Percentiles rank a stretch among this genome's conserved stretches.
Conservation (phyloP, 768 basidiomycete species). For the Xerocomus potaroensis region DNA sequence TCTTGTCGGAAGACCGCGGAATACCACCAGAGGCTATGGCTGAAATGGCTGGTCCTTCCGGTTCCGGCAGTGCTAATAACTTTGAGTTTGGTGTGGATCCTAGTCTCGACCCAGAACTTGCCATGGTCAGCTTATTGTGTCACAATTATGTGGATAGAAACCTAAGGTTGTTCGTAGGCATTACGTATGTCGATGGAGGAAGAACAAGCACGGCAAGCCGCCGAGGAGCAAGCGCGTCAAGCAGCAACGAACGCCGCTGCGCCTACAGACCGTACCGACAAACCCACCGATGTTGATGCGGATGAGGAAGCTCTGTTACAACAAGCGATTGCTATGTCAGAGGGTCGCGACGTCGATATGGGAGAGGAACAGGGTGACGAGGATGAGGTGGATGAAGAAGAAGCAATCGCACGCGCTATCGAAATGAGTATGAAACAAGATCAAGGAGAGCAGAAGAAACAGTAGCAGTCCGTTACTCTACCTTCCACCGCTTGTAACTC, state of each 20-base stretch:
- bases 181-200: conserved; percentile 98
- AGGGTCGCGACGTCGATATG: conserved; percentile 51
- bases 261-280: conserved; percentile 19
- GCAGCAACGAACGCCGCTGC: conserved; percentile 21
- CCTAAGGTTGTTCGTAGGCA: conserved; percentile 48
- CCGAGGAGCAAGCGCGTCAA: conserved; percentile 37
- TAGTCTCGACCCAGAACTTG: conserved; percentile 91
- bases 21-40: conserved; percentile 61
- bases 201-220: conserved; percentile 72
- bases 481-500: not conserved
- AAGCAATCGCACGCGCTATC: conserved; percentile 86
- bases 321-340: conserved; percentile 73
- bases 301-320: conserved; percentile 79
- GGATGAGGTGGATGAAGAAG: conserved; percentile 79
- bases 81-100: conserved; percentile 95
- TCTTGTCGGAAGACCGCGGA: conserved; percentile 77
- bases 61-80: conserved; percentile 45
- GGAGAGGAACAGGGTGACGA: conserved; percentile 51
- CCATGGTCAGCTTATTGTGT: conserved; percentile 62
- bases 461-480: conserved; percentile 12
- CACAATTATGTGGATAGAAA: not conserved
- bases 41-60: conserved; percentile 43
- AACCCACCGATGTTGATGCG: conserved; percentile 48
- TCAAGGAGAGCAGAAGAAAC: conserved; percentile 40
- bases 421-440: conserved; percentile 86